Conservation (phyloP, 2,329 filamentous ascomycete genomes). For the Alternaria dauci region DNA sequence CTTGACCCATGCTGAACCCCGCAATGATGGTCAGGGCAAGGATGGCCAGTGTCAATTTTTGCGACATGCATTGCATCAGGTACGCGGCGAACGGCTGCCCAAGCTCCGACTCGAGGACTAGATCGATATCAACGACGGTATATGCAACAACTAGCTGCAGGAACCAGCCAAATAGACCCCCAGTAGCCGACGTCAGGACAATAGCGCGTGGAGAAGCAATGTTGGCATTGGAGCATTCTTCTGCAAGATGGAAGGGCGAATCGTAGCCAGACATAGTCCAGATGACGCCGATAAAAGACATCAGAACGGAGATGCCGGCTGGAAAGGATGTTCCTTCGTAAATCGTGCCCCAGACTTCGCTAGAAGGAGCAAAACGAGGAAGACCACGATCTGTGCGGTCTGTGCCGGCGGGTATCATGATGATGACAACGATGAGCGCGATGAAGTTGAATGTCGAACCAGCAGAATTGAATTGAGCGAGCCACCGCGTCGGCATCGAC, state of each 20-base stretch:
- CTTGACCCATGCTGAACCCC: constrained; percentile 76
- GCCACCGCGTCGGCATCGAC: constrained; percentile 74
- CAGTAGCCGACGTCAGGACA: constrained; percentile 71
- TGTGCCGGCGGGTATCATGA: constrained; percentile 71
- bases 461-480: constrained; percentile 73
- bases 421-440: constrained; percentile 70
- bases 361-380: constrained; percentile 66
- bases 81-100: constrained; percentile 77
- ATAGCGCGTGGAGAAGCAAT: constrained; percentile 76
- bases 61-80: constrained; percentile 69
- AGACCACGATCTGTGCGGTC: constrained; percentile 60
- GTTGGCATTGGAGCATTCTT: constrained; percentile 78
- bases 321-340: constrained; percentile 73
- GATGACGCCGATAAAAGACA: constrained; percentile 75
- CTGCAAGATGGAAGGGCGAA: constrained; percentile 74
- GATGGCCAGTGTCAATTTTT: constrained; percentile 68
- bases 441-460: constrained; percentile 77
- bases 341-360: constrained; percentile 71
- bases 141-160: constrained; percentile 78
- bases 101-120: constrained; percentile 66
- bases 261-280: constrained; percentile 76
- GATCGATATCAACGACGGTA: constrained; percentile 70
- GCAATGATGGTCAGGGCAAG: constrained; percentile 73
- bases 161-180: constrained; percentile 74
- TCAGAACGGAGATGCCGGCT: constrained; percentile 71